Base-by-base conservation (phyloP, 495 filamentous ascomycete species). In the Lichina pygmaea region DNA sequence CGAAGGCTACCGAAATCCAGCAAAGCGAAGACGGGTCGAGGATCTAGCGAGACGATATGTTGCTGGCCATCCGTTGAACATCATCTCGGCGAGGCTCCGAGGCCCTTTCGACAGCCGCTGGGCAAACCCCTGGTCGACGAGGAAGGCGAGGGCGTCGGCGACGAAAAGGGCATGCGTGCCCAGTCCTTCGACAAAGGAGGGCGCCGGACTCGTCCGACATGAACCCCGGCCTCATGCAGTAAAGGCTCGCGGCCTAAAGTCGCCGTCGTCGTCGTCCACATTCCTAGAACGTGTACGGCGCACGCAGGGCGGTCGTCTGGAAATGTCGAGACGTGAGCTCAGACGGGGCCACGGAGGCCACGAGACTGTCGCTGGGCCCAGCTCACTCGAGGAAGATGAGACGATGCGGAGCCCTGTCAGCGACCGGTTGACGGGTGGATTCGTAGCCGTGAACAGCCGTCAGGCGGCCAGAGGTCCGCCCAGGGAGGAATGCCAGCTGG, bases 81-180 rank as follows among this genome's bases (percentile, higher is more conserved):
- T 85, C 13, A 54, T 74, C 3, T 78, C 75, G 6, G 72, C 77
- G 10, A 62, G 64, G 8, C 57, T 82, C 13, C 63, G 58, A 16
- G 78, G 77, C 0, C 77, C 77, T 0, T 76, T 81, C 43, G 66
- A 72, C 12, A 55, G 62, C 0, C 66, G 62, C 31, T 82, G 77
- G 77, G 49, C 51, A 24, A 81, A 81, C 50, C 77, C 76, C 0
- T 81, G 74, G 77, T 11, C 16, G 33, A 37, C 33, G 44, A 37
- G 3, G 8, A 17, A 8, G 11, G 38, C 30, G 33, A 46, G 6
- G 13, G 40, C 30, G 10, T 17, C 8, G 4, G 10, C 24, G 11
- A 32, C 33, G 8, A 32, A 17, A 6, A 7, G 7, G 5, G 36
- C 10, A 39, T 39, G 36, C 11, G 10, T 15, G 13, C 10, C 6